Conservation (phyloP, 2,329 filamentous ascomycete genomes). For the Colletotrichum zoysiae region DNA sequence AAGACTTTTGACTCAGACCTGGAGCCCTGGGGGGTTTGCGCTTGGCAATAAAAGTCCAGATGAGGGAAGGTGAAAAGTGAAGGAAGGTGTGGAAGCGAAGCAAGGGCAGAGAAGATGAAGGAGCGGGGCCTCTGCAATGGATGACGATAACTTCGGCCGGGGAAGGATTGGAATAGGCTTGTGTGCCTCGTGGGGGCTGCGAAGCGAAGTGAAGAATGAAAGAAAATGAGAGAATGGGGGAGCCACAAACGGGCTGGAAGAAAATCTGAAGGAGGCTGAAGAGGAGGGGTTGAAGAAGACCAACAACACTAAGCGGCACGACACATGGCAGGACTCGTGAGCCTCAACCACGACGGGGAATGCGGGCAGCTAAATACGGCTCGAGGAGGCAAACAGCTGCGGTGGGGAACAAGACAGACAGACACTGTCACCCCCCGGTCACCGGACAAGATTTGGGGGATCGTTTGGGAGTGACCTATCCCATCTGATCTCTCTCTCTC, state of each 20-base stretch:
- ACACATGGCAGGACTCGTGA: slow-evolving; percentile 13
- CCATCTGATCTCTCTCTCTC: slow-evolving; percentile 13
- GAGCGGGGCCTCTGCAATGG: slow-evolving; percentile 23
- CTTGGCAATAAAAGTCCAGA: slow-evolving; percentile 24
- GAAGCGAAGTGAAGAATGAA: slow-evolving; percentile 16
- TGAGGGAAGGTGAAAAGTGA: slow-evolving; percentile 21
- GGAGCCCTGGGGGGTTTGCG: background rate
- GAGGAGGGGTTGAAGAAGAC: slow-evolving; percentile 5
- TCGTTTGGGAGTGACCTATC: slow-evolving; percentile 24
- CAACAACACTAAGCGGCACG: slow-evolving; percentile 19
- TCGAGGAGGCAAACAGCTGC: slow-evolving; percentile 4
- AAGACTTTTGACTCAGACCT: slow-evolving; percentile 7
- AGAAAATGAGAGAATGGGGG: slow-evolving; percentile 29
- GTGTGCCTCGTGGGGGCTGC: slow-evolving; percentile 29
- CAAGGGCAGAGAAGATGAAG: slow-evolving; percentile 17
- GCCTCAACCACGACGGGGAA: slow-evolving; percentile 39
- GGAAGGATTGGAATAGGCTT: slow-evolving; percentile 31
- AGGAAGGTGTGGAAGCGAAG: background rate
- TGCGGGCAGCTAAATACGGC: slow-evolving; percentile 40
- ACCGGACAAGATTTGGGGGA: slow-evolving; percentile 30
- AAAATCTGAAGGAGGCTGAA: slow-evolving; percentile 29
- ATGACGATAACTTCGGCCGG: slow-evolving; percentile 33
- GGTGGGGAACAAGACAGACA: slow-evolving; percentile 1
- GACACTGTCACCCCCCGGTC: slow-evolving; percentile 4
- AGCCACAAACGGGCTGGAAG: slow-evolving; percentile 27